A percentile compares a stretch with the other conserved stretches of the same genome.
Conservation (phyloP, 1,139 yeast genomes). For the Yamadazyma trypodendri region DNA sequence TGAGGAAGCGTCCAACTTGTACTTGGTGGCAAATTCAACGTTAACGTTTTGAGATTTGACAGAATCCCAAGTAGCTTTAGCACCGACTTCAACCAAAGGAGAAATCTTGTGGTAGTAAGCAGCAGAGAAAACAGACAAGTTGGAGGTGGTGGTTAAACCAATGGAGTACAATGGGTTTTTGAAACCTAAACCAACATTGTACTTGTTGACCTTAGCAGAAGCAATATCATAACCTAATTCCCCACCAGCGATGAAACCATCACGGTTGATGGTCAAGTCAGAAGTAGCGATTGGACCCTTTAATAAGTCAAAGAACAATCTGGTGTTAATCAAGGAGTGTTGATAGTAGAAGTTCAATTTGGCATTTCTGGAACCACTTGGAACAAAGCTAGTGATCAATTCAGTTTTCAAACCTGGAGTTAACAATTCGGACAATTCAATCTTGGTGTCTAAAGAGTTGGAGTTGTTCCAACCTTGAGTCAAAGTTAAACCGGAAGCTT, state of each 20-base stretch:
- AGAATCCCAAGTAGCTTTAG: constrained; percentile 95
- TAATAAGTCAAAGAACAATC: constrained; percentile 91
- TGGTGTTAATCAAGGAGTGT: constrained; percentile 91
- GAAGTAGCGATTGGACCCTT: constrained; percentile 96
- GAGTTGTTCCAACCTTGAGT: constrained; percentile 99
- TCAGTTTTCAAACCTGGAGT: constrained; percentile 96
- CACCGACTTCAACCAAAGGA: constrained; percentile 93
- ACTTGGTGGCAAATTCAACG: constrained; percentile 95
- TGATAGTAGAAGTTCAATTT: constrained; percentile 89
- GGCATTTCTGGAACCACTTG: constrained; percentile 86
- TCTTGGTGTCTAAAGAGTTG: constrained; percentile 87
- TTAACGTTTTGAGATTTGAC: constrained; percentile 64
- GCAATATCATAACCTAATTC: constrained; percentile 96
- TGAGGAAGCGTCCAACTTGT: constrained; percentile 81
- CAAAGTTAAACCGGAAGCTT: constrained; percentile 86
- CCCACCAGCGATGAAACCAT: constrained; percentile 96
- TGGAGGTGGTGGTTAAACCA: constrained; percentile 85
- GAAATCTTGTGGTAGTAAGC: constrained; percentile 97
- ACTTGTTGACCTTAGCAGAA: constrained; percentile 88
- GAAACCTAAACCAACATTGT: constrained; percentile 94
- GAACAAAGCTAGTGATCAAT: constrained; percentile 83
- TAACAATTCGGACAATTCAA: constrained; percentile 87
- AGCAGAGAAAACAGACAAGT: constrained; percentile 88
- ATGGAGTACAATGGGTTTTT: constrained; percentile 84
- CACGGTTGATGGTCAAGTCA: constrained; percentile 92